Evolutionary conservation across 169 alveolate species (phyloP), one percentile per base, ranked within the genome.

Genomic region (Perkinsus chesapeaki): DNA sequence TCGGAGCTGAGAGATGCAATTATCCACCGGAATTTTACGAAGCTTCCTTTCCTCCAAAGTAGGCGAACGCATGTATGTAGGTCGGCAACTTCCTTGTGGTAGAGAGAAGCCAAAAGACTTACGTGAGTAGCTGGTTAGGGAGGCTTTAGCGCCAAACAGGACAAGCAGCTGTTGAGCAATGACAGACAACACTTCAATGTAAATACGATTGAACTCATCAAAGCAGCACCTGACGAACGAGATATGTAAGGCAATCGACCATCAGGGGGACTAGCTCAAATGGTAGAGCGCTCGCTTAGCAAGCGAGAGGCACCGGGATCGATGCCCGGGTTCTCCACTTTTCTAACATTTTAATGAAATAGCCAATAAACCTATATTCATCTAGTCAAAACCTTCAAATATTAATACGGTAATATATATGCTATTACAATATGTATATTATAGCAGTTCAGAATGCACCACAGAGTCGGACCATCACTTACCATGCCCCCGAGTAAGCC

Each of bases 221-320:
- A 98, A 98, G 94, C 99, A 98, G 95, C 99, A 99, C 99, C 99
- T 43, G 16, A 43, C 5, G 16, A 16, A 16, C 60, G 60, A 43
- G 16, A 16, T 16, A 16, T 43, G 60, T 9, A 5, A 43, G 60
- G 60, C 5, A 43, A 43, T 43, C 60, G 60, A 16, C 60, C 60
- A 16, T 47, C 72, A 47, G 82, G 82, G 82, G 82, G 82, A 60
- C 99, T 98, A 98, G 99, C 99, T 98, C 99, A 98, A 98, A 98
- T 98, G 99, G 99, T 98, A 98, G 99, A 98, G 99, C 99, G 99
- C 99, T 98, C 99, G 99, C 99, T 98, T 98, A 98, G 99, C 99
- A 98, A 98, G 99, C 99, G 99, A 98, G 99, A 98, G 99, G 99
- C 98, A 98, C 99, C 98, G 99, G 99, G 99, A 98, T 98, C 99